Conservation (phyloP, 2,329 filamentous ascomycete genomes). For the Aspergillus ibericus region DNA sequence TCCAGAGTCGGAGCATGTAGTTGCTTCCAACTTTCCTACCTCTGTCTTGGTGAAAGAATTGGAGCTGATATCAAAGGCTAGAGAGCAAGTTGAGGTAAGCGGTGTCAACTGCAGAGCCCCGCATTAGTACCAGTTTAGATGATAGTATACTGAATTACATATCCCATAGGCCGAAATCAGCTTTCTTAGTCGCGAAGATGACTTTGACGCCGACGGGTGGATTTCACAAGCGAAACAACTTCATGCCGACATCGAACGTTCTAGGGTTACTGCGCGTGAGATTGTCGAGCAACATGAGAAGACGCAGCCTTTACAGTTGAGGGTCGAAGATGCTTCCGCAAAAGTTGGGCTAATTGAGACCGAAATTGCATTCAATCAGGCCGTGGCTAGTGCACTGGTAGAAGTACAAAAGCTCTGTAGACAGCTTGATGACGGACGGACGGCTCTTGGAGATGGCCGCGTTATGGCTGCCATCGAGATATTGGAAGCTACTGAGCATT, state of each 20-base stretch:
- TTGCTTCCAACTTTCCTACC: slow-evolving; percentile 53
- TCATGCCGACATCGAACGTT: slow-evolving; percentile 80
- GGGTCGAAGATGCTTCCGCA: slow-evolving; percentile 61
- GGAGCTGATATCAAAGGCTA: slow-evolving; percentile 52
- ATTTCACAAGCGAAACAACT: slow-evolving; percentile 79
- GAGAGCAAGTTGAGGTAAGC: slow-evolving; percentile 55
- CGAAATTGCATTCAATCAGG: slow-evolving; percentile 61
- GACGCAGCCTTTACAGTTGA: slow-evolving; percentile 62
- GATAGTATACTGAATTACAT: slow-evolving; percentile 12
- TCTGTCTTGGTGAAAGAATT: slow-evolving; percentile 52
- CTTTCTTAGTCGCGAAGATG: slow-evolving; percentile 71
- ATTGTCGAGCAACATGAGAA: slow-evolving; percentile 77
- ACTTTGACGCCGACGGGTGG: slow-evolving; percentile 81
- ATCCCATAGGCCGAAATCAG: slow-evolving; percentile 67
- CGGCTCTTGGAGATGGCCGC: slow-evolving; percentile 46
- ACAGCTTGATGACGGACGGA: slow-evolving; percentile 49
- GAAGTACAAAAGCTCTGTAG: slow-evolving; percentile 53
- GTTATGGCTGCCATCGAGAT: slow-evolving; percentile 50
- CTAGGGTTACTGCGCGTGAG: slow-evolving; percentile 74
- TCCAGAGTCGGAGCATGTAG: slow-evolving; percentile 57
- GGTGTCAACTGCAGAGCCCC: not conserved
- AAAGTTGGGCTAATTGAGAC: slow-evolving; percentile 58
- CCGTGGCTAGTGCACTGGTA: slow-evolving; percentile 52
- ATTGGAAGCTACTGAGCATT: slow-evolving; percentile 46
- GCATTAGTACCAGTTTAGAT: not conserved